A percentile compares a stretch with the other conserved stretches of the same genome.
These are phyloP conservation scores for Verticillium zaregamsianum DNA, from an alignment of 2,329 filamentous ascomycete species.

Conservation along the genomic window DNA sequence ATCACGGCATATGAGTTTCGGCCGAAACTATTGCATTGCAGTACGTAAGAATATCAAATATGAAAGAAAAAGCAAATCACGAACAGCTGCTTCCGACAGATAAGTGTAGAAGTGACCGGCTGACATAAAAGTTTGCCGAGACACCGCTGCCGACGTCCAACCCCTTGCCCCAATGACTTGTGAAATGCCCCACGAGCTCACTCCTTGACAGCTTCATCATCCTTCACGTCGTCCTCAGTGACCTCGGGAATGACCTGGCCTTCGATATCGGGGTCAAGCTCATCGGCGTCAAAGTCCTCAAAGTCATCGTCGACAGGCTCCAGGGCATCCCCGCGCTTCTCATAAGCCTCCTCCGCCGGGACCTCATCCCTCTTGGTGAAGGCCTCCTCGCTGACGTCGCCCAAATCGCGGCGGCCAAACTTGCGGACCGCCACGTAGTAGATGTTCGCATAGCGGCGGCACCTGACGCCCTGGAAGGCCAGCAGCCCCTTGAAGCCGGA, in stretches of 20 bases:
- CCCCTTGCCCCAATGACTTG: neutral
- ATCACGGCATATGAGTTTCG: neutral
- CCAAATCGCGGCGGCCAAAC: slow-evolving; percentile 11
- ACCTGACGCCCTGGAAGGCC: slow-evolving; percentile 2
- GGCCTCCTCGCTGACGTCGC: neutral
- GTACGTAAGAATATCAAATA: neutral
- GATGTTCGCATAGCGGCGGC: slow-evolving; percentile 14
- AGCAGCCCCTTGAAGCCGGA: neutral
- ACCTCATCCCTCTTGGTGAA: neutral
- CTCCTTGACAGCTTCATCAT: neutral
- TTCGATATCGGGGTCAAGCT: neutral
- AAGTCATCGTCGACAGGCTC: neutral
- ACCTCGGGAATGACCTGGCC: neutral
- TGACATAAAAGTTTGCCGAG: neutral
- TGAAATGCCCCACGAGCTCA: neutral
- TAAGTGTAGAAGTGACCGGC: neutral
- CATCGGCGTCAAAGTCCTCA: neutral
- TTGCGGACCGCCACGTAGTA: slow-evolving; percentile 15
- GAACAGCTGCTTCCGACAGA: neutral
- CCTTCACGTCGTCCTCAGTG: neutral
- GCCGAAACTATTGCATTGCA: neutral
- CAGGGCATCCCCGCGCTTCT: neutral
- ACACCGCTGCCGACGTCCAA: no score
- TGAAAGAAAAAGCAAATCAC: neutral
- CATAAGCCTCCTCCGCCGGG: neutral